Percentiles rank a stretch among this genome's conserved stretches.
These are phyloP conservation scores for Coemansia sp. DNA, from an alignment of 192 early-diverging fungal species.

Conservation along the genomic window DNA sequence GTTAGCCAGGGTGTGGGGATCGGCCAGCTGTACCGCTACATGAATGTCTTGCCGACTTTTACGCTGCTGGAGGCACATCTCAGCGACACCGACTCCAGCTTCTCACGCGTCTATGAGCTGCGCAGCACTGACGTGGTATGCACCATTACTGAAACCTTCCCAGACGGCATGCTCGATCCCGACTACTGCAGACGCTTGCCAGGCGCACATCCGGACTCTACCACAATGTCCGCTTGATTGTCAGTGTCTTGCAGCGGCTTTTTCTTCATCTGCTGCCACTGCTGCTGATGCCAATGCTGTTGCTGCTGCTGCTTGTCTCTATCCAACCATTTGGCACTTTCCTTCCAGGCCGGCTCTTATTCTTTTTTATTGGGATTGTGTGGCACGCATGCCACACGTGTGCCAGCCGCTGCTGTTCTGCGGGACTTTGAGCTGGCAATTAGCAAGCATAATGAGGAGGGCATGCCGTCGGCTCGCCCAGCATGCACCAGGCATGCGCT, in stretches of 20 bases:
- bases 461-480: neutral
- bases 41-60: constrained; percentile 53
- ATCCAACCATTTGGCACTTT: neutral
- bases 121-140: constrained; percentile 48
- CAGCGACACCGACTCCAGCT: constrained; percentile 48
- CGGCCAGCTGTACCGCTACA: constrained; percentile 57
- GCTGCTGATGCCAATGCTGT: too few relatives aligned
- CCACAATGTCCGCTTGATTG: constrained; percentile 2
- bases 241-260: too few relatives aligned
- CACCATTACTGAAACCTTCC: constrained; percentile 44
- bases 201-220: constrained; percentile 5
- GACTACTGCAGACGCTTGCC: constrained; percentile 32
- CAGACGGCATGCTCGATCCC: constrained; percentile 50
- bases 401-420: too few relatives aligned
- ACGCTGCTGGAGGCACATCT: constrained; percentile 43
- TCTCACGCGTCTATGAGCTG: constrained; percentile 49
- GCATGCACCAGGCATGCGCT: too few relatives aligned
- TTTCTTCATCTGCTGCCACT: too few relatives aligned
- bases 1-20: constrained; percentile 53
- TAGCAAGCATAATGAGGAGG: neutral
- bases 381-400: neutral
- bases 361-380: neutral
- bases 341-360: neutral
- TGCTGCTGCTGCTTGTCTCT: too few relatives aligned
- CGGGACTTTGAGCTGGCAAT: neutral